Percentiles rank a stretch among this genome's conserved stretches.
Conservation (phyloP, 805 yeast species). For the Hyphopichia homilentoma region DNA sequence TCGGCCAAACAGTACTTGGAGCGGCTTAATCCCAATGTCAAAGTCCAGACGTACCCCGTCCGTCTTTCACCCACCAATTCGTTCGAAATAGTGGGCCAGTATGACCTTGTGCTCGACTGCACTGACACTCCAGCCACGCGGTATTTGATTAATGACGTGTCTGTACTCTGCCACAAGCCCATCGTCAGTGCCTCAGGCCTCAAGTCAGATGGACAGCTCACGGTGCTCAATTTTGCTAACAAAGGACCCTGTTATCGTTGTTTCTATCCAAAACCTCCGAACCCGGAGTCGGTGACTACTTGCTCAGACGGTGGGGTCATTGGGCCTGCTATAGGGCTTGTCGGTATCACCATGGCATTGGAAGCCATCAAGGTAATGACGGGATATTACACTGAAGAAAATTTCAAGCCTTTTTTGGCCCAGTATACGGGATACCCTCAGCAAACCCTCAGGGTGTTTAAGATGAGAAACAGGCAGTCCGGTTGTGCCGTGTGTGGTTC, state of each 20-base stretch:
- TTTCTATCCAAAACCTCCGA: slow-evolving; percentile 86
- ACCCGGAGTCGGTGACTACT: slow-evolving; percentile 73
- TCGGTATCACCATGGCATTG: slow-evolving; percentile 85
- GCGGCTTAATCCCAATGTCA: slow-evolving; percentile 66
- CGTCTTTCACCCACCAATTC: slow-evolving; percentile 57
- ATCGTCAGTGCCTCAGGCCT: slow-evolving; percentile 91
- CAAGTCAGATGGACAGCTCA: slow-evolving; percentile 85
- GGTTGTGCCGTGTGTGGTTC: slow-evolving; percentile 66
- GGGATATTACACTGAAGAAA: slow-evolving; percentile 44
- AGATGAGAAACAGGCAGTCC: slow-evolving; percentile 66
- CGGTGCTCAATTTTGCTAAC: slow-evolving; percentile 61
- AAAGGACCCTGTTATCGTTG: slow-evolving; percentile 93
- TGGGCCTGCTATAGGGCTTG: slow-evolving; percentile 93
- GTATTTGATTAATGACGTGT: slow-evolving; percentile 81
- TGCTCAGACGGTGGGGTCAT: slow-evolving; percentile 93
- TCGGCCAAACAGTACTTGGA: slow-evolving; percentile 62
- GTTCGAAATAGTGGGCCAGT: slow-evolving; percentile 54
- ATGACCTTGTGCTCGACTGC: slow-evolving; percentile 84
- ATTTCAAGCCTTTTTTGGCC: slow-evolving; percentile 65
- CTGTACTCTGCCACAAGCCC: slow-evolving; percentile 64
- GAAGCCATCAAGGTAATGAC: slow-evolving; percentile 77
- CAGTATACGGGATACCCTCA: slow-evolving; percentile 65
- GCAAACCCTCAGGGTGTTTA: slow-evolving; percentile 67
- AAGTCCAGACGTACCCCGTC: slow-evolving; percentile 47
- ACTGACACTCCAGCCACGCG: slow-evolving; percentile 90